Evolutionary conservation across 2,329 filamentous ascomycete genomes (phyloP).

Genomic region (Knufia petricola): DNA sequence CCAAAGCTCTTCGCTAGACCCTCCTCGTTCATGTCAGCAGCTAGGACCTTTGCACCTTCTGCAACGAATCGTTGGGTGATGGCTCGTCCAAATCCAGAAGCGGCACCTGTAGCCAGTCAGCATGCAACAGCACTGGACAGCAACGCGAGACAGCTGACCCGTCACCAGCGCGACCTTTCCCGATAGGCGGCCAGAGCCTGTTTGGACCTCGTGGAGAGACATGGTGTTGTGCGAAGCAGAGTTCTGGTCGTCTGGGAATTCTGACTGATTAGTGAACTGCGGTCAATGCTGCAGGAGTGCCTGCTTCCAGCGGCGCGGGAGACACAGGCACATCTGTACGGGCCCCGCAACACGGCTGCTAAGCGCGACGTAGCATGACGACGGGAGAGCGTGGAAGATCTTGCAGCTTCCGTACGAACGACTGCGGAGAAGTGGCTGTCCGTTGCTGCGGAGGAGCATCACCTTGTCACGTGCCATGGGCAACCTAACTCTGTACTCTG

Average conservation of each 20-base stretch:
- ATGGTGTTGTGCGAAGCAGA: neutral
- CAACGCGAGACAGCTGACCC: conserved; percentile 24
- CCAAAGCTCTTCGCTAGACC: conserved; percentile 10
- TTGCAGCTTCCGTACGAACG: neutral
- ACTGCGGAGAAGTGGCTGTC: neutral
- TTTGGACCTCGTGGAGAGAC: conserved; percentile 20
- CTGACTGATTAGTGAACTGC: neutral
- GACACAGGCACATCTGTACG: neutral
- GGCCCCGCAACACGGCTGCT: neutral
- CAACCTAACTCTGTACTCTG: neutral
- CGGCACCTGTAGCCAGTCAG: conserved; percentile 26
- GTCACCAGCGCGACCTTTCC: conserved; percentile 40
- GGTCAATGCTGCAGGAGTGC: neutral
- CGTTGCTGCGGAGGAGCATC: conserved; percentile 5
- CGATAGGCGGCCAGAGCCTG: conserved; percentile 27
- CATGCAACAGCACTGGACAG: too few relatives aligned
- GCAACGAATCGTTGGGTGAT: conserved; percentile 31
- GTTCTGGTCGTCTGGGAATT: neutral
- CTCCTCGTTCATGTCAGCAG: conserved; percentile 32
- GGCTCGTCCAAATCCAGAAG: conserved; percentile 35
- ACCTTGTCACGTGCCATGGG: neutral
- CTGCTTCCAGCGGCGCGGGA: neutral
- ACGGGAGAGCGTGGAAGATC: neutral
- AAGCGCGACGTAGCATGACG: neutral
- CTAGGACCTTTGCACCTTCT: conserved; percentile 35